Base-by-base conservation (phyloP, 2,329 filamentous ascomycete genomes). In the Ascochyta fabae region DNA sequence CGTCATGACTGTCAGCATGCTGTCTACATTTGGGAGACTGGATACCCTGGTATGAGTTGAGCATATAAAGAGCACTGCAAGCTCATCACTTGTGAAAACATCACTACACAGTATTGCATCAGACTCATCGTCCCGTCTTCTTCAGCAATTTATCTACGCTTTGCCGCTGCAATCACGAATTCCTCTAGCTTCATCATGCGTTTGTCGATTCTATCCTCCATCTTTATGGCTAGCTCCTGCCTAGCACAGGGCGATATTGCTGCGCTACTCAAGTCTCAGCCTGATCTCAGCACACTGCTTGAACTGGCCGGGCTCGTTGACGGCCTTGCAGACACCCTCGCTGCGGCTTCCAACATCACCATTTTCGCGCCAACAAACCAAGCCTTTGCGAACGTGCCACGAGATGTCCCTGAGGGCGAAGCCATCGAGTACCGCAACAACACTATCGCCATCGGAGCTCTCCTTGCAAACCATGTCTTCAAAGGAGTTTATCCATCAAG, bases 391-490 rank as follows among this genome's bases (percentile, higher is more conserved):
- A 50, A 55, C 3, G 64, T 69, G 33, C 64, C 66, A 23, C 58
- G 67, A 23, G 57, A 68, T 7, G 47, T 64, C 1, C 67, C 67
- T 3, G 67, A 70, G 40, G 67, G 67, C 24, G 56, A 65, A 29
- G 66, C 67, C 4, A 65, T 70, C 15, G 69, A 73, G 22, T 66
- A 77, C 48, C 62, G 70, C 4, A 71, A 69, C 22, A 64, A 75
- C 27, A 65, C 68, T 6, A 70, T 66, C 9, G 64, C 72, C 19
- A 66, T 80, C 24, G 64, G 71, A 41, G 81, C 80, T 10, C 71
- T 86, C 31, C 73, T 87, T 10, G 75, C 71, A 41, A 87, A 87
- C 66, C 84, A 87, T 67, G 78, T 86, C 31, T 72, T 87, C 22
- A 79, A 82, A 48, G 84, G 83, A 26, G 78, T 77, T 0, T 80